Evolutionary conservation across 2,329 filamentous ascomycete species (phyloP).

Genomic region (Alternaria metachromatica): DNA sequence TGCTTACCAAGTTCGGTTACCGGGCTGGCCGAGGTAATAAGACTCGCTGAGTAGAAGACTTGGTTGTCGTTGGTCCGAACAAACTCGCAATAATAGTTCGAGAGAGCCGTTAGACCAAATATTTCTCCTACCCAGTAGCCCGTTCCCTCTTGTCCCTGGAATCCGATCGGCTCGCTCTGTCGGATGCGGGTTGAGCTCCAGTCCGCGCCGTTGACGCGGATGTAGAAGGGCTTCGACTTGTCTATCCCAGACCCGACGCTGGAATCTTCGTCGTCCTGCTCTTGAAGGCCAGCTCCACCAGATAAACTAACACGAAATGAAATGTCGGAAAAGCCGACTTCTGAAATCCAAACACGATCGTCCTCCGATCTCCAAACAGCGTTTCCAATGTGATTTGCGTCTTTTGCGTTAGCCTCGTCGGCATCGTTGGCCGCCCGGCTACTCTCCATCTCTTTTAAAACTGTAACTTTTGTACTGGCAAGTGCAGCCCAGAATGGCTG

Average conservation of each 20-base stretch:
- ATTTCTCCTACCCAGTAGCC: constrained; percentile 73
- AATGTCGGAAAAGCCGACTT: constrained; percentile 78
- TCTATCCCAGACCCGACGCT: constrained; percentile 63
- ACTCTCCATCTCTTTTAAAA: constrained; percentile 80
- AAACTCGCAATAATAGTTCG: constrained; percentile 81
- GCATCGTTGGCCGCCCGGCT: constrained; percentile 78
- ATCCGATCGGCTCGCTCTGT: constrained; percentile 56
- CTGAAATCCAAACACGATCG: constrained; percentile 80
- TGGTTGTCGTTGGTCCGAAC: constrained; percentile 70
- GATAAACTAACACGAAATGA: constrained; percentile 77
- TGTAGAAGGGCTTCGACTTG: constrained; percentile 76
- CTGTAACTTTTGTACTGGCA: constrained; percentile 94
- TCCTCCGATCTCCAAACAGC: constrained; percentile 73
- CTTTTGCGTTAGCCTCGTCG: constrained; percentile 75
- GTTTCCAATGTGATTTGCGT: constrained; percentile 78
- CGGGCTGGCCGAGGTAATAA: constrained; percentile 69
- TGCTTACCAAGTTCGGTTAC: constrained; percentile 64
- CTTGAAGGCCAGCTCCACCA: constrained; percentile 51
- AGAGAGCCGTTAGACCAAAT: constrained; percentile 71
- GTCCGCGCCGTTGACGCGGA: constrained; percentile 77
- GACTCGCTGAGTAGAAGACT: constrained; percentile 73
- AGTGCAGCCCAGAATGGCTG: constrained; percentile 94
- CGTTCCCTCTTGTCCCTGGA: constrained; percentile 53
- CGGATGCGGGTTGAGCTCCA: constrained; percentile 80
- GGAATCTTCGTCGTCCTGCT: constrained; percentile 45